Evolutionary conservation across 2,329 filamentous ascomycete genomes (phyloP), one percentile per base, ranked within the genome.

Genomic region (Aaosphaeria pasadenensis): DNA sequence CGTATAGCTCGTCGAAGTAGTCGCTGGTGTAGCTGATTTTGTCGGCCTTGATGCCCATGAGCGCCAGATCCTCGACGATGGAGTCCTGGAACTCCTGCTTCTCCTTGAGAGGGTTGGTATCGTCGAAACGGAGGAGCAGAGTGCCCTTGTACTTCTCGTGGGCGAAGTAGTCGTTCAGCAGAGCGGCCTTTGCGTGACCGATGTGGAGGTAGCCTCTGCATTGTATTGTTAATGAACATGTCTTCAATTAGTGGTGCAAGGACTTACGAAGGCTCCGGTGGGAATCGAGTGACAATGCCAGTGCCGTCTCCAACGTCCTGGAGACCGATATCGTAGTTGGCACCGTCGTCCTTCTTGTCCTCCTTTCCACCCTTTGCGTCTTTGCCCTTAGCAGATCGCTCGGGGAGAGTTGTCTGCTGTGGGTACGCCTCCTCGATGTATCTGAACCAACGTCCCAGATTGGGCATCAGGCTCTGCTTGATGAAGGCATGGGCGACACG

Each of bases 41-140:
- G 71, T 96, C 92, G 24, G 91, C 89, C 73, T 88, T 89, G 71
- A 99, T 89, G 30, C 91, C 92, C 80, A 99, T 90, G 45, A 97
- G 80, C 43, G 85, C 84, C 44, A 96, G 81, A 71, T 99, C 94
- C 75, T 96, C 87, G 36, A 96, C 78, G 53, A 99, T 99, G 5
- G 91, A 82, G 72, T 97, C 91, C 69, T 97, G 87, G 70, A 87
- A 99, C 75, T 97, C 94, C 69, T 92, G 85, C 77, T 95, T 96
- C 79, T 99, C 94, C 71, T 97, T 97, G 51, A 88, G 86, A 6
- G 94, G 94, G 74, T 99, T 99, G 48, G 94, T 99, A 67, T 99
- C 94, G 68, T 99, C 94, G 65, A 99, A 94, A 51, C 94, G 88
- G 43, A 97, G 83, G 50, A 95, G 85, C 60, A 99, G 79, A 62